phyloP scores from a whole-genome alignment of 2,329 filamentous ascomycete genomes.

The Aspergillus sp. region DNA sequence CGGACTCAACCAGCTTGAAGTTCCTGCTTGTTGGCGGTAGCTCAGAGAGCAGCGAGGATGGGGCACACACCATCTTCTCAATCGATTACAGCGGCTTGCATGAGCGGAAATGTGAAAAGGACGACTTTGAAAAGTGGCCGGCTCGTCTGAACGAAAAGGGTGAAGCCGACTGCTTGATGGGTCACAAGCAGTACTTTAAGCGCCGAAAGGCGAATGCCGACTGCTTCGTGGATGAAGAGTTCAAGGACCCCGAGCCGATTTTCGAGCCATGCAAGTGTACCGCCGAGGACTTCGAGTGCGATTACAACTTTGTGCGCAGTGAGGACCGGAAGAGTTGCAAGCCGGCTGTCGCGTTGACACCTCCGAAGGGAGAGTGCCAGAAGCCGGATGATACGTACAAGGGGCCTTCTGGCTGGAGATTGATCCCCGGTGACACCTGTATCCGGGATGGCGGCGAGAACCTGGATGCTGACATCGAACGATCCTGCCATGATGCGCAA shows the following conservation, averaged over 20 bases:
- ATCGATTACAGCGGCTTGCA: conserved; percentile 80
- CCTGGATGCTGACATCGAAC: conserved; percentile 66
- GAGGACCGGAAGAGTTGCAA: conserved; percentile 64
- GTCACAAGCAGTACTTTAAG: conserved; percentile 79
- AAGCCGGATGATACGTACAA: conserved; percentile 65
- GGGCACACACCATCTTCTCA: conserved; percentile 59
- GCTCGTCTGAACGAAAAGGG: conserved; percentile 75
- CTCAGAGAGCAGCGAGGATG: conserved; percentile 40
- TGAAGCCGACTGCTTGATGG: conserved; percentile 86
- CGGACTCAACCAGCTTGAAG: conserved; percentile 86
- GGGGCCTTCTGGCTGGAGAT: conserved; percentile 82
- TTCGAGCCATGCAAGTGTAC: conserved; percentile 74
- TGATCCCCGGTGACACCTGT: conserved; percentile 79
- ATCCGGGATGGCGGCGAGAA: conserved; percentile 54
- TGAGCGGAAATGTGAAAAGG: conserved; percentile 67
- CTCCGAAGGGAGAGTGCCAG: conserved; percentile 69
- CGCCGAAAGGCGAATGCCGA: conserved; percentile 80
- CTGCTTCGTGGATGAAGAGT: conserved; percentile 82
- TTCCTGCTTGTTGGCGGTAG: conserved; percentile 68
- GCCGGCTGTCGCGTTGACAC: conserved; percentile 53
- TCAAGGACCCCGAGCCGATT: conserved; percentile 66
- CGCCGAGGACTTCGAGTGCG: conserved; percentile 85
- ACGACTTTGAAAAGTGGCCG: conserved; percentile 75
- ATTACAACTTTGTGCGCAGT: conserved; percentile 75
- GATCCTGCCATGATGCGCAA: conserved; percentile 63